Base-by-base conservation (phyloP, 129 eudicot genomes). In the Cynara cardunculus region DNA sequence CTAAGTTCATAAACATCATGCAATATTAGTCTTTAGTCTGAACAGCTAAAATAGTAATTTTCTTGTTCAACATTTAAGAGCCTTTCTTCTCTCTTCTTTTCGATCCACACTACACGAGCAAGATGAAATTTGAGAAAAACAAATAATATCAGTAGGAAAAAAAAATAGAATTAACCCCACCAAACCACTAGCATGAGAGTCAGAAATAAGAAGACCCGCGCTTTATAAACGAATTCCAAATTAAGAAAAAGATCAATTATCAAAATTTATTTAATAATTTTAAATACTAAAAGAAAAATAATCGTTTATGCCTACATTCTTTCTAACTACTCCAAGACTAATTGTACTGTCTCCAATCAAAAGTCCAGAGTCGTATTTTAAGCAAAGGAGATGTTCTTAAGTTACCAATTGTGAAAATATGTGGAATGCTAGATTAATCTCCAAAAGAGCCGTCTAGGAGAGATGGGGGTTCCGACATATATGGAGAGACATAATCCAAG, bases 1-100 rank as follows among this genome's bases (percentile, higher is more conserved):
- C 97, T 83, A 56, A 4, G 65, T 91, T 75, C 73, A 69, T 56
- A 49, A 65, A 74, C 46, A 70, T 71, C 65, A 24, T 7, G 53
- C 1, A 5, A 69, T 46, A 25, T 24, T 19, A 39, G 59, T 13
- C 3, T 13, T 37, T 32, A 24, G 12, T 35, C 46, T 32, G 12
- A 44, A 35, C 6, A 5, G 53, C 39, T 6, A 8, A 32, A 72
- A 2, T 13, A 14, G 7, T 46, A 46, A 11, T 37, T 12, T 37
- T 37, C 44, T 37, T 37, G 61, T 46, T 46, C 61, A 46, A 32
- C 8, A 25, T n/a, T 25, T 37, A 10, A 18, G 13, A n/a, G 5
- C 44, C 44, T 37, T 37, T 35, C 4, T 34, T 21, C 13, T 41
- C 18, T 44, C 59, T 14, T 18, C 13, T 16, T 22, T 18, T 25